phyloP scores from a whole-genome alignment of 2,329 filamentous ascomycete genomes.

The Trichoderma polysporum region DNA sequence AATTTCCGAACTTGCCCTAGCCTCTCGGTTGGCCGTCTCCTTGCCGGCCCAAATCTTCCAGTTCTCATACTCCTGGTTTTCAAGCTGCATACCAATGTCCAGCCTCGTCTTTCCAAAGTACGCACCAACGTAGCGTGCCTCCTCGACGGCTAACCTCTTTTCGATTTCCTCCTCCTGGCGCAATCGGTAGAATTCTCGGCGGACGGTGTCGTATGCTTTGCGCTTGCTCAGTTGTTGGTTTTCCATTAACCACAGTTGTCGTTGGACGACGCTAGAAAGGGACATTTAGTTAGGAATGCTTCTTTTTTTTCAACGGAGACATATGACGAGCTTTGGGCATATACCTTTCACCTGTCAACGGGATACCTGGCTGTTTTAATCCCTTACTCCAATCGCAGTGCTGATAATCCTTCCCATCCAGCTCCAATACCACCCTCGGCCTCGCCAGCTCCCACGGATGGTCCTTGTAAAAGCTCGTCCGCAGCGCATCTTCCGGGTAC shows the following conservation, averaged over 20 bases:
- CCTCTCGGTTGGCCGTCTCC: constrained; percentile 44
- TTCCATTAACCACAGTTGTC: constrained; percentile 82
- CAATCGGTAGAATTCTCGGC: constrained; percentile 85
- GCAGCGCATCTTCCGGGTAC: constrained; percentile 82
- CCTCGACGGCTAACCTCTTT: constrained; percentile 79
- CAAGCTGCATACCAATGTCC: constrained; percentile 77
- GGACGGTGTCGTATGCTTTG: constrained; percentile 80
- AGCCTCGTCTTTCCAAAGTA: constrained; percentile 79
- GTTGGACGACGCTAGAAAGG: constrained; percentile 77
- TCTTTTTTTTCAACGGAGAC: not conserved
- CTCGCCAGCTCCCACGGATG: constrained; percentile 97
- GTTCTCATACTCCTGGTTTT: constrained; percentile 74
- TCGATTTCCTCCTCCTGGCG: constrained; percentile 82
- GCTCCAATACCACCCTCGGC: constrained; percentile 80
- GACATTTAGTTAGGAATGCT: not conserved
- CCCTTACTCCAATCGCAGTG: constrained; percentile 75
- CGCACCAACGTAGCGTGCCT: constrained; percentile 80
- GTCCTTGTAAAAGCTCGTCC: constrained; percentile 81
- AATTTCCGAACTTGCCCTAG: constrained; percentile 43
- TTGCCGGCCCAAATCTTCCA: constrained; percentile 79
- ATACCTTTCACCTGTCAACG: constrained; percentile 81
- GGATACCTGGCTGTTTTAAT: constrained; percentile 71
- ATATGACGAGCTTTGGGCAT: constrained; percentile 25
- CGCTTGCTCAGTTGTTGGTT: constrained; percentile 59
- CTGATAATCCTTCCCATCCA: constrained; percentile 77